Percentiles rank a stretch among this genome's conserved stretches.
These are phyloP conservation scores for Penicillium sp. DNA, from an alignment of 2,329 filamentous ascomycete species.

Conservation along the genomic window DNA sequence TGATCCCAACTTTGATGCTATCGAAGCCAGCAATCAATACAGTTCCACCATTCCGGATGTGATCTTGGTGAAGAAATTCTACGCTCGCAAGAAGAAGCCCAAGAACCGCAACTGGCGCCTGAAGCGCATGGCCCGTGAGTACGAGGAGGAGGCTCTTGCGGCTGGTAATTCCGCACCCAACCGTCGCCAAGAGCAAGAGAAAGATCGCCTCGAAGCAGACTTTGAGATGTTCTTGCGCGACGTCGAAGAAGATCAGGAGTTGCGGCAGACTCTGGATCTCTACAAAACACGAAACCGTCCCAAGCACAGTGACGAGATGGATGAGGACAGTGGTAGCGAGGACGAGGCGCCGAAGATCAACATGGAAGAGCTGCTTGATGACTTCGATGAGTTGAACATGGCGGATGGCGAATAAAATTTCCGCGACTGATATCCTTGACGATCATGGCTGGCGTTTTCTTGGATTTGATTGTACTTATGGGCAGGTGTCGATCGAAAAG, in stretches of 20 bases:
- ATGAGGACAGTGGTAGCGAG: slow-evolving; percentile 54
- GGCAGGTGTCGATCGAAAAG: slow-evolving; percentile 1
- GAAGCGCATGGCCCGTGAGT: slow-evolving; percentile 86
- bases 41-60: slow-evolving; percentile 80
- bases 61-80: slow-evolving; percentile 94
- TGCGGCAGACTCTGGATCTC: slow-evolving; percentile 74
- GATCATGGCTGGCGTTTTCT: slow-evolving; percentile 27
- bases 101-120: slow-evolving; percentile 85
- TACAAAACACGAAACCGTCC: slow-evolving; percentile 62
- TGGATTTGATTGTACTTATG: background rate
- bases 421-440: slow-evolving; percentile 22
- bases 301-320: slow-evolving; percentile 45
- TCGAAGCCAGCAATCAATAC: slow-evolving; percentile 73
- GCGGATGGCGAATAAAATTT: slow-evolving; percentile 44
- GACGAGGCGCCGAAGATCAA: slow-evolving; percentile 64
- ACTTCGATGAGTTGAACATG: slow-evolving; percentile 45
- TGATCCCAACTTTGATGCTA: slow-evolving; percentile 73
- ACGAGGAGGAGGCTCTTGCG: slow-evolving; percentile 56
- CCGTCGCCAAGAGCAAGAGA: slow-evolving; percentile 58
- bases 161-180: slow-evolving; percentile 35
- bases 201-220: slow-evolving; percentile 81
- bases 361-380: slow-evolving; percentile 54
- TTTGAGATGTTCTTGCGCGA: slow-evolving; percentile 97
- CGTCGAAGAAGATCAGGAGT: slow-evolving; percentile 89
- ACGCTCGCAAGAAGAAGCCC: slow-evolving; percentile 76